Conservation (phyloP, 176 grass and related monocot species). For the Cymbopogon citratus region DNA sequence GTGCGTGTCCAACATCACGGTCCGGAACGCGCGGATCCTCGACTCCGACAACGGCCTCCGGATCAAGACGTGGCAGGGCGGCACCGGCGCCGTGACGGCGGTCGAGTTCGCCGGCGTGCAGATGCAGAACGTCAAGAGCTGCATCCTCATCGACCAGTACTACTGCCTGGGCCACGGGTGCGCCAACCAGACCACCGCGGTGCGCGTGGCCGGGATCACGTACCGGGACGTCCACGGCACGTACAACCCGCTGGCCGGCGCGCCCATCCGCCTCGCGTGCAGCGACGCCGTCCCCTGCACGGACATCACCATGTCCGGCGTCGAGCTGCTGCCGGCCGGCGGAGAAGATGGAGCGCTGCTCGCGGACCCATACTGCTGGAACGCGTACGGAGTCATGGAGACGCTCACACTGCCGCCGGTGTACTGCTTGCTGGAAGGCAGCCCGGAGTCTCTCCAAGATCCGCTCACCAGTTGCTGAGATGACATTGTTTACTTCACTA, state of each 20-base stretch:
- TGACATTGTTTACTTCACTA: neutral
- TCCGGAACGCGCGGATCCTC: constrained; percentile 36
- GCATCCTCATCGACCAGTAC: constrained; percentile 89
- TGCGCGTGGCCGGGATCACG: constrained; percentile 51
- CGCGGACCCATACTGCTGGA: constrained; percentile 63
- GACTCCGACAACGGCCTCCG: constrained; percentile 72
- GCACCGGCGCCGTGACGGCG: constrained; percentile 42
- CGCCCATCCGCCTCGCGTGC: constrained; percentile 67
- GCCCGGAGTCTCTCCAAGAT: constrained; percentile 61
- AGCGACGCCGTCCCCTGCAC: constrained; percentile 65
- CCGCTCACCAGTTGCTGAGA: constrained; percentile 34
- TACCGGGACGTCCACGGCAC: constrained; percentile 65
- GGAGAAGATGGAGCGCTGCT: constrained; percentile 15
- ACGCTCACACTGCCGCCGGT: constrained; percentile 65
- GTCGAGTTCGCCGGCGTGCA: constrained; percentile 49
- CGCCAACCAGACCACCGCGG: constrained; percentile 56
- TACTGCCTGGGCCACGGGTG: constrained; percentile 60
- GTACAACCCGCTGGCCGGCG: constrained; percentile 33
- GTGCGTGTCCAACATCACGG: constrained; percentile 72
- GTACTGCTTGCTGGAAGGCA: constrained; percentile 60
- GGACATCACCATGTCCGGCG: constrained; percentile 62
- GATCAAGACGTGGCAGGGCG: constrained; percentile 97
- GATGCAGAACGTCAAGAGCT: constrained; percentile 70
- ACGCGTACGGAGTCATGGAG: constrained; percentile 54
- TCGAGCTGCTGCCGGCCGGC: constrained; percentile 53